Evolutionary conservation across 108 stramenopile genomes (phyloP), one percentile per base, ranked within the genome.

Genomic region (Parietichytrium sp.): DNA sequence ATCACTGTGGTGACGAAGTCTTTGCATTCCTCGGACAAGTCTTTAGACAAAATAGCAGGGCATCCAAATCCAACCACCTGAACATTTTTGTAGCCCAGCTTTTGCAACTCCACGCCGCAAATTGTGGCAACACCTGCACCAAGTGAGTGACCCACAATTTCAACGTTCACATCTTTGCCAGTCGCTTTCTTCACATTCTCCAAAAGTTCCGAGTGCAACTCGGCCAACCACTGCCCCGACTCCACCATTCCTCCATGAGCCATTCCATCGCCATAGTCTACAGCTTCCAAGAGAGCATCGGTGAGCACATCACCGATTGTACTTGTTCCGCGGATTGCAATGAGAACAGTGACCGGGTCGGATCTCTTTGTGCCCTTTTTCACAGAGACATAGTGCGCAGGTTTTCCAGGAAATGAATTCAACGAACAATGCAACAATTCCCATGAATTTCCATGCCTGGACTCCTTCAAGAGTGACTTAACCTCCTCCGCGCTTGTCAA

Each of bases 311-410:
- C 93, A 0, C 86, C 89, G 84, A 94, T 81, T 15, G 87, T 85
- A 38, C 91, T 91, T n/a, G 93, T 93, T 20, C 93, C 93, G 26
- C 93, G 88, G 10, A 94, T 90, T 30, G 88, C 92, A 49, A 94
- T 52, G 47, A 94, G 50, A 13, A 94, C 90, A 79, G 91, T 91
- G 2, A 84, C 52, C 47, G 86, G 82, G 79, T 83, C 87, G 51
- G 86, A 85, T 18, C 50, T 50, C 3, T 89, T 88, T 42, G 90
- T 77, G 83, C 91, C 88, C 79, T 87, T 90, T 47, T 92, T 90
- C 49, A 93, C 83, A 8, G 92, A 92, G 6, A 94, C 48, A 80
- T 89, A 94, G 50, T 94, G 92, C 25, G 87, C 89, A 16, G 93
- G 93, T 81, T 92, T 79, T 33, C 84, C 85, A 20, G 93, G 93